Evolutionary conservation across 495 filamentous ascomycete species (phyloP), one percentile per base, ranked within the genome.

Genomic region (Massariosphaeria phaeospora): DNA sequence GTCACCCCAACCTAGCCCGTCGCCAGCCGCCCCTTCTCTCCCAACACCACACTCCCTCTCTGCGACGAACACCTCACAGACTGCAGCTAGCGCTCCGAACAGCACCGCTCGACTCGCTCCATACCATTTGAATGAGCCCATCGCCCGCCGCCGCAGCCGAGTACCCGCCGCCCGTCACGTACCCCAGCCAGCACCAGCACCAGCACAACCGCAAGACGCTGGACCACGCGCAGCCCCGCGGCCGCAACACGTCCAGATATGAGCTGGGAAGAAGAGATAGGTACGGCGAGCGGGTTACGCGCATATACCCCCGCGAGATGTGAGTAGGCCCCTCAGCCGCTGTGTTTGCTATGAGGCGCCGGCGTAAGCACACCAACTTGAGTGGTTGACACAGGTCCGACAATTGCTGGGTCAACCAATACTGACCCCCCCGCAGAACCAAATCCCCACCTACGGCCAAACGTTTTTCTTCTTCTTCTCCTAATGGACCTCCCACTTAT

Each of bases 191-290:
- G 30, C 52, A 59, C 46, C 55, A 59, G 31, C 50, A 63, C 13
- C 61, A 63, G 43, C 60, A 50, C 31, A 59, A 23, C 26, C 61
- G 55, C 50, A 44, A 55, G 47, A 39, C 49, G 17, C 41, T 59
- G 55, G 61, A 63, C 25, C 54, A 56, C 24, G 25, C 40, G 25
- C 55, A 63, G 40, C 18, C 51, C 7, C 61, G 61, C 45, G 55
- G 61, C 33, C 61, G 61, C 30, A 52, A 63, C 45, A 55, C 49
- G 24, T 63, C 61, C 44, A 46, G 55, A 43, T 52, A 66, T 66
- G 63, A 66, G 59, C 39, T 60, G 59, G 63, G 63, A 59, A 62
- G 63, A 63, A 48, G 52, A 55, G 63, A 66, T 59, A 63, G 51
- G 53, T 59, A 62, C 46, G 63, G 55, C 25, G 63, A 66, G 55